A percentile compares a stretch with the other conserved stretches of the same genome.
Conservation (phyloP, 1,284 basidiomycete species). For the Apiotrichum akiyoshidainum region DNA sequence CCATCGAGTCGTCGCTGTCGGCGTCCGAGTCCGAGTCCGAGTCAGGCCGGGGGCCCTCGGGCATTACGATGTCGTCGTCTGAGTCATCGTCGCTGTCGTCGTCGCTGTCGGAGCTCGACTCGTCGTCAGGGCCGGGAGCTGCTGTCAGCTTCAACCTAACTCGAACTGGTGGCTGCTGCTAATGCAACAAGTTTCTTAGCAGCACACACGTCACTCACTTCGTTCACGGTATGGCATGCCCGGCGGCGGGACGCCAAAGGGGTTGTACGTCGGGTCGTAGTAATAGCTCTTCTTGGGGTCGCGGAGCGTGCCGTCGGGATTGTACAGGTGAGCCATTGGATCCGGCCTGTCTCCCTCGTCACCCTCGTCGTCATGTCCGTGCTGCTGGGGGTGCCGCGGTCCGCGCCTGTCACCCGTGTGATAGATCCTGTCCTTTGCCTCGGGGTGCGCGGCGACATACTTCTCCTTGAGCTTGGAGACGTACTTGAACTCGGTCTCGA, state of each 20-base stretch:
- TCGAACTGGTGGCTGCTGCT: too few species aligned
- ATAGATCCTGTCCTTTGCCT: slow-evolving; percentile 73
- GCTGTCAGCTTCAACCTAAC: neutral
- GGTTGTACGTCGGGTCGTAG: slow-evolving; percentile 89
- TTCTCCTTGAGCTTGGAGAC: slow-evolving; percentile 81
- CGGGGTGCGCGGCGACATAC: slow-evolving; percentile 85
- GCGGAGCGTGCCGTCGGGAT: slow-evolving; percentile 73
- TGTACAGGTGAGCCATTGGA: slow-evolving; percentile 56
- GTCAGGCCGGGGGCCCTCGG: slow-evolving; percentile 69
- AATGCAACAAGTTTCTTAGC: neutral
- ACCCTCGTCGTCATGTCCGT: slow-evolving; percentile 50
- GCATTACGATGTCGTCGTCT: slow-evolving; percentile 82
- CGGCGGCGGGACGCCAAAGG: slow-evolving; percentile 89
- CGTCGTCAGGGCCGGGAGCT: slow-evolving; percentile 1
- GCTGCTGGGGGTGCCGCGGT: slow-evolving; percentile 17
- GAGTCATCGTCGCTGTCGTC: slow-evolving; percentile 17
- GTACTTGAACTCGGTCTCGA: slow-evolving; percentile 72
- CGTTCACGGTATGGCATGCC: slow-evolving; percentile 91
- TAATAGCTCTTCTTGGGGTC: slow-evolving; percentile 87
- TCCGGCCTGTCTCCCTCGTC: slow-evolving; percentile 14
- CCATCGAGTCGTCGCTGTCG: slow-evolving; percentile 55
- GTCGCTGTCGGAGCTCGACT: slow-evolving; percentile 6
- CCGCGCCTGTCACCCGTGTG: slow-evolving; percentile 41
- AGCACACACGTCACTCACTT: slow-evolving; percentile 68
- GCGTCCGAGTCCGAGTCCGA: slow-evolving; percentile 33